Evolutionary conservation across 2,329 filamentous ascomycete genomes (phyloP).

Genomic region (Didymella keratinophila): DNA sequence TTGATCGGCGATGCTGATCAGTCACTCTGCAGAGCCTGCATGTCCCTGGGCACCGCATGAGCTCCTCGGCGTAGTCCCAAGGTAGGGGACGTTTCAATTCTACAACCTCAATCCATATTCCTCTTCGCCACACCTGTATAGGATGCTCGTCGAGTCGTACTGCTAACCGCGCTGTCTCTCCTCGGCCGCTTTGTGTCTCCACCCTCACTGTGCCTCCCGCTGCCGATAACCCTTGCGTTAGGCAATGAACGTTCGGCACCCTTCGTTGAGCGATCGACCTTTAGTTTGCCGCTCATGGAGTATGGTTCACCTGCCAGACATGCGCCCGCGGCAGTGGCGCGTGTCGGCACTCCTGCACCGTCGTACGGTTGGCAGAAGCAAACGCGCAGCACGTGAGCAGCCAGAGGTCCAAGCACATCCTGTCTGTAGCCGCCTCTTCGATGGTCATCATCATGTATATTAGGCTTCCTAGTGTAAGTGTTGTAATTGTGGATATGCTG

Average conservation of each 20-base stretch:
- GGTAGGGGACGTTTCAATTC: not conserved
- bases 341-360: slow-evolving; percentile 26
- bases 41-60: not conserved
- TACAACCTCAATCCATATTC: not conserved
- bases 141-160: not conserved
- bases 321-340: slow-evolving; percentile 7
- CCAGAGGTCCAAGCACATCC: slow-evolving; percentile 4
- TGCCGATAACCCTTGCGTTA: slow-evolving; percentile 13
- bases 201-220: not conserved
- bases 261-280: not conserved
- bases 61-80: not conserved
- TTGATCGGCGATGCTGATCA: slow-evolving; percentile 10
- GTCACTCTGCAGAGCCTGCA: slow-evolving; percentile 2
- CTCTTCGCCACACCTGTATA: not conserved
- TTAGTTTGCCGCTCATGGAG: not conserved
- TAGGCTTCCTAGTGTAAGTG: slow-evolving; percentile 7
- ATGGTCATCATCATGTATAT: not conserved
- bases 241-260: slow-evolving; percentile 10
- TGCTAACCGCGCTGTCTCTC: not conserved
- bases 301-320: not conserved
- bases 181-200: slow-evolving; percentile 1
- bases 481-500: slow-evolving; percentile 9
- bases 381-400: slow-evolving; percentile 38
- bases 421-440: not conserved
- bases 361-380: slow-evolving; percentile 51